Evolutionary conservation across 1,284 basidiomycete genomes (phyloP), one percentile per base, ranked within the genome.

Genomic region (Cryptococcus deneoformans): DNA sequence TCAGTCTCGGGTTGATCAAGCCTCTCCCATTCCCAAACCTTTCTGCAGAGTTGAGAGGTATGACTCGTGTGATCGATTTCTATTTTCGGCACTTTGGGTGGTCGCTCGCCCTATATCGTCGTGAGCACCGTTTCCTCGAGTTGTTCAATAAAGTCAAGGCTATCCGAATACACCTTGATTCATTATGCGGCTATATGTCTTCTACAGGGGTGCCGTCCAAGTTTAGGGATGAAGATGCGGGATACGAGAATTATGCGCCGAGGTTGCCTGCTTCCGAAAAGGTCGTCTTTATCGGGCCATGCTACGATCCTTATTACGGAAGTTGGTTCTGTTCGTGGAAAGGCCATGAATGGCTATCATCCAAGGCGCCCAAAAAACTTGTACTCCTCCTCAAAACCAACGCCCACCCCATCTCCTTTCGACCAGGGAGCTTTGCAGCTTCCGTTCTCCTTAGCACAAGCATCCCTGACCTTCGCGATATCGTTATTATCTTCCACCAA

Each of bases 71-170:
- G 16, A 51, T 51, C 8, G 50, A 51, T 20, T 51, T 51, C 24
- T 51, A 51, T 38, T 51, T 51, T 51, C 20, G 34, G 14, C 20
- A 42, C 20, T 42, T 51, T 24, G 37, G n/a, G 11, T 51, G 50
- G 50, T 20, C 50, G 7, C 50, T 51, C n/a, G n/a, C 50, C 38
- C 50, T 39, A 11, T 51, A 51, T 42, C 50, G 50, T 14, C 37
- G 50, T 8, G 39, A 51, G n/a, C 50, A 51, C 20, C 50, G 39
- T 20, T 51, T 20, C 24, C 50, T 39, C 14, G 50, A 39, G 9
- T 20, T 39, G 14, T 51, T 51, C 39, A 2, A 20, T n/a, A 37
- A 51, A 16, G 36, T 51, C 39, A 42, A 39, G 36, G 50, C 42
- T 5, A 20, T 51, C 39, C 37, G 50, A 11, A 39, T 51, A 16